Evolutionary conservation across 345 rosid species (phyloP).

Genomic region (Excoecaria cochinchinensis): DNA sequence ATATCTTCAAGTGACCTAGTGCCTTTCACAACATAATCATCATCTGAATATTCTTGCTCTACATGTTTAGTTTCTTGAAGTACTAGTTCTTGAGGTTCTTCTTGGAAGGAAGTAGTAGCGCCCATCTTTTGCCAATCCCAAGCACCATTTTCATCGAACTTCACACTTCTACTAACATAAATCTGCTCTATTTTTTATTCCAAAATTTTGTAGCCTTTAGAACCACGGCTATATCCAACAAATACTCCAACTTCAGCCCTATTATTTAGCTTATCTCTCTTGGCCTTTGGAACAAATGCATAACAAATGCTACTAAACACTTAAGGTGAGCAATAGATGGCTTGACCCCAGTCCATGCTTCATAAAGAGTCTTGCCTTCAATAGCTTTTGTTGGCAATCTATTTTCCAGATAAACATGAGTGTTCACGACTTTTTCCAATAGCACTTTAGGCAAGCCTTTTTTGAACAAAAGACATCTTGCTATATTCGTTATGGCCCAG

Average conservation of each 20-base stretch:
- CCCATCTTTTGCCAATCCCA: neutral
- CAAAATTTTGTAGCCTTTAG: too few relatives aligned
- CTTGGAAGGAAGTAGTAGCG: neutral
- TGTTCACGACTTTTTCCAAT: neutral
- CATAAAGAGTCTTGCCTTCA: neutral
- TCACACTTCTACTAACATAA: neutral
- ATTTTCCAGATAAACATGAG: neutral
- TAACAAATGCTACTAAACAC: neutral
- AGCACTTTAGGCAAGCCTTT: neutral
- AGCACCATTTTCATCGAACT: neutral
- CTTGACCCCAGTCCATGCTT: neutral
- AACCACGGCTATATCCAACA: too few relatives aligned
- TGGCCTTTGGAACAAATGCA: neutral
- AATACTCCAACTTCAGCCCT: too few relatives aligned
- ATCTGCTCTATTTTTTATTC: neutral
- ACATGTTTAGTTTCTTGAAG: neutral
- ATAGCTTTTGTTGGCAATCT: neutral
- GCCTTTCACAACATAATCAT: neutral
- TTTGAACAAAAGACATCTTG: neutral
- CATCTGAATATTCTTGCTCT: neutral
- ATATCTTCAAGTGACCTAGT: neutral
- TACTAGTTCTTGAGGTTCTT: accelerated
- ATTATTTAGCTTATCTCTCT: neutral
- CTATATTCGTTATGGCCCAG: neutral
- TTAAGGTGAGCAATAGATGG: neutral